These are phyloP conservation scores for Calonectria multiphialidica DNA, from an alignment of 2,329 filamentous ascomycete genomes.

Conservation along the genomic window DNA sequence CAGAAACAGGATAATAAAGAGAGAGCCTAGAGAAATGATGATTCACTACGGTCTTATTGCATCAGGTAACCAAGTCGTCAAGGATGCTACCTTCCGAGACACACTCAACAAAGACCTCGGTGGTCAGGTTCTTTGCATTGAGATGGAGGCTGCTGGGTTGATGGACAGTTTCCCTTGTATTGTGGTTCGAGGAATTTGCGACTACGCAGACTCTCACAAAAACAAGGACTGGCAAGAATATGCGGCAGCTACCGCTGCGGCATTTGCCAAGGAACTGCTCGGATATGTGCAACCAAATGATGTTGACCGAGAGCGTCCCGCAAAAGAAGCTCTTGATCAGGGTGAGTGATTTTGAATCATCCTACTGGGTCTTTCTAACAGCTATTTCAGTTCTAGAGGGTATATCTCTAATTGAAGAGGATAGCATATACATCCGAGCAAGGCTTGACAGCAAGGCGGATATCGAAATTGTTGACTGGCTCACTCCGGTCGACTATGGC, in stretches of 20 bases:
- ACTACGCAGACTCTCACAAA: slow-evolving; percentile 51
- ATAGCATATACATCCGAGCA: background rate
- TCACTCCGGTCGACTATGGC: slow-evolving; percentile 50
- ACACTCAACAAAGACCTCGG: background rate
- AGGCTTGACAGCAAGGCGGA: background rate
- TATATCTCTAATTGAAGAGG: background rate
- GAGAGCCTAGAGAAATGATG: too few relatives aligned
- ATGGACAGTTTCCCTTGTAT: too few relatives aligned
- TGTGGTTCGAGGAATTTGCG: slow-evolving; percentile 44
- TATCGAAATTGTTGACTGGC: slow-evolving; percentile 49
- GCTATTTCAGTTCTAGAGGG: background rate
- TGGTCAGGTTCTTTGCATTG: slow-evolving; percentile 23
- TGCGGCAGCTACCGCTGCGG: slow-evolving; percentile 45
- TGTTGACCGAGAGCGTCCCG: background rate
- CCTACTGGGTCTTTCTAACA: background rate
- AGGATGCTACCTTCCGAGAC: slow-evolving; percentile 30
- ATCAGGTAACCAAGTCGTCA: slow-evolving; percentile 32
- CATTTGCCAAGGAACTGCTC: slow-evolving; percentile 44
- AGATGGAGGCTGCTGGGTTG: slow-evolving; percentile 4
- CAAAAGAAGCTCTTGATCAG: background rate
- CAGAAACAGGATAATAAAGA: too few relatives aligned
- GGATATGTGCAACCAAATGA: slow-evolving; percentile 10
- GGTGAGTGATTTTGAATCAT: background rate
- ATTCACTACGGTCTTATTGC: slow-evolving; percentile 36
- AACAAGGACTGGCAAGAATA: slow-evolving; percentile 47